These are phyloP conservation scores for Trichodelitschia bisporula DNA, from an alignment of 495 filamentous ascomycete species.

Conservation along the genomic window DNA sequence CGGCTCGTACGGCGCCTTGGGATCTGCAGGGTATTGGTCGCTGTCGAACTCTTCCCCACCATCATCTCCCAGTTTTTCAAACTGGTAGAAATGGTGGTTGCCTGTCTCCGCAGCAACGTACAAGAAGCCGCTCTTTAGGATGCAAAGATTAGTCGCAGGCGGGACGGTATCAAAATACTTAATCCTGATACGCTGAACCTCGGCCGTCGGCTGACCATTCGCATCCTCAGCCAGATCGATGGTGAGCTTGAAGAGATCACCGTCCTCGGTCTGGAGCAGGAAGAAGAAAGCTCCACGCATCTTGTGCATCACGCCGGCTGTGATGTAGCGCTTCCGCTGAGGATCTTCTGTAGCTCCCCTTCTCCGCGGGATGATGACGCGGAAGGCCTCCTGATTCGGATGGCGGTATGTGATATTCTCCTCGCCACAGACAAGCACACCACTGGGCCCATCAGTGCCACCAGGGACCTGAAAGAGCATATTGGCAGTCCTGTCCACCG, in stretches of 20 bases:
- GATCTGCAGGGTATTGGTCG: constrained; percentile 55
- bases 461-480: constrained; percentile 92
- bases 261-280: constrained; percentile 82
- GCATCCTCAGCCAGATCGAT: constrained; percentile 75
- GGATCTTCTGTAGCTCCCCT: constrained; percentile 77
- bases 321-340: constrained; percentile 62
- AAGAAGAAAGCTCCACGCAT: constrained; percentile 97
- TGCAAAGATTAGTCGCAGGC: constrained; percentile 59
- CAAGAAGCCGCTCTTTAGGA: constrained; percentile 86
- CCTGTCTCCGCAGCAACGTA: constrained; percentile 84
- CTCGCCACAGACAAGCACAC: constrained; percentile 82
- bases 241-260: constrained; percentile 90
- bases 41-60: constrained; percentile 52
- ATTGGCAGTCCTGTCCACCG: constrained; percentile 71
- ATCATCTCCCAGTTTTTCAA: constrained; percentile 93
- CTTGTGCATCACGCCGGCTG: constrained; percentile 86
- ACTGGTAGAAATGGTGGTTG: constrained; percentile 88
- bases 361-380: constrained; percentile 72
- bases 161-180: constrained; percentile 97
- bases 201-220: constrained; percentile 47
- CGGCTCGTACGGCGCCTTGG: constrained; percentile 38
- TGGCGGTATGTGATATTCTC: constrained; percentile 89
- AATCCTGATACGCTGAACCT: constrained; percentile 66
- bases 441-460: constrained; percentile 78
- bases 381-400: constrained; percentile 69